These are phyloP conservation scores for Potentilla sterilis DNA, from an alignment of 306 rosid genomes.

Conservation along the genomic window DNA sequence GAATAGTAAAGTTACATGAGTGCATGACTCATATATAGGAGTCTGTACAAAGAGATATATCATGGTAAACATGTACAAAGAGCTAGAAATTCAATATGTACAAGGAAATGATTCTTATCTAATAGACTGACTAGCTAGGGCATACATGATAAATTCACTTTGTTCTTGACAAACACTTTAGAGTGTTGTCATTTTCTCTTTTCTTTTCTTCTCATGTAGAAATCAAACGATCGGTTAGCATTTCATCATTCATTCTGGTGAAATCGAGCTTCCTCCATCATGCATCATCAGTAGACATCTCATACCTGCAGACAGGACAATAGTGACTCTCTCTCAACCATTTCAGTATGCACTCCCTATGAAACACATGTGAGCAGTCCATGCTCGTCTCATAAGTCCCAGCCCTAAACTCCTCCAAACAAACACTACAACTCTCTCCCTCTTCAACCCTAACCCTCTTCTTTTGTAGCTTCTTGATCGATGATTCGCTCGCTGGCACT, in stretches of 20 bases:
- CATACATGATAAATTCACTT: neutral
- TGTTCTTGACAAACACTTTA: neutral
- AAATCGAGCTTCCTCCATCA: neutral
- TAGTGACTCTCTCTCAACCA: neutral
- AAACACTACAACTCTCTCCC: neutral
- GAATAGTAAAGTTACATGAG: too few relatives aligned
- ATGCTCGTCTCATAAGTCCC: neutral
- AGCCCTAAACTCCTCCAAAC: neutral
- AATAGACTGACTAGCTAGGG: too few relatives aligned
- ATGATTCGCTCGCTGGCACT: neutral
- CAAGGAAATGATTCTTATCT: too few relatives aligned
- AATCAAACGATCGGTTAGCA: too few relatives aligned
- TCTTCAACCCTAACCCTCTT: slow-evolving; percentile 6
- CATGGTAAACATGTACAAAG: too few relatives aligned
- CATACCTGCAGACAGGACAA: neutral
- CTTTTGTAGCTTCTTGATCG: neutral
- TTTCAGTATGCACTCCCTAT: neutral
- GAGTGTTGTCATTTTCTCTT: neutral
- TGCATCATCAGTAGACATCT: neutral
- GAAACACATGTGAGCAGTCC: slow-evolving; percentile 4
- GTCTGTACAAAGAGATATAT: too few relatives aligned
- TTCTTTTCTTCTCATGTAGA: too few relatives aligned
- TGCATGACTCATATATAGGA: too few relatives aligned
- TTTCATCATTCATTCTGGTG: neutral
- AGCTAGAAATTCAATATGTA: too few relatives aligned